Evolutionary conservation across 257 asterid species (phyloP).

Genomic region (Mitragyna speciosa): DNA sequence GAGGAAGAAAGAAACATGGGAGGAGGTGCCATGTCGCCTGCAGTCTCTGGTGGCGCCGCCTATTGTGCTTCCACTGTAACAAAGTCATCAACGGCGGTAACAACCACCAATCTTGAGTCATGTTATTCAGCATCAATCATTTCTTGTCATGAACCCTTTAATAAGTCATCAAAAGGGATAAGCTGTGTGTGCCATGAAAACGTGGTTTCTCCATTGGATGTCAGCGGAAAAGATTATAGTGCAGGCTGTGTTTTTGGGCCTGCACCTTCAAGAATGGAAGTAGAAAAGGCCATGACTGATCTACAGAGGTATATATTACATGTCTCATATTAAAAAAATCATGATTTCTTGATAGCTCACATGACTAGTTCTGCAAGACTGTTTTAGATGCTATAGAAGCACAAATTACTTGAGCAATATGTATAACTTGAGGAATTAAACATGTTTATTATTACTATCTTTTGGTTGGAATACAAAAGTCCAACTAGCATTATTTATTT

Average conservation of each 20-base stretch:
- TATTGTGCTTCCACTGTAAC: not conserved
- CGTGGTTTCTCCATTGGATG: not conserved
- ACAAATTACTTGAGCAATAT: not conserved
- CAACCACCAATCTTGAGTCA: constrained; percentile 6
- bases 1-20: constrained; percentile 34
- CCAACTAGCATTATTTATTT: no score
- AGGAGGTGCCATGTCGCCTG: constrained; percentile 37
- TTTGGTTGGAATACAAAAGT: no score
- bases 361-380: not conserved
- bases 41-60: not conserved
- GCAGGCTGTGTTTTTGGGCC: constrained; percentile 36
- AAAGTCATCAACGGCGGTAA: constrained; percentile 10
- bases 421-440: not conserved
- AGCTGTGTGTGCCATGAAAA: not conserved
- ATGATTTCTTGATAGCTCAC: no score
- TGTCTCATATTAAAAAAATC: not conserved
- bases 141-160: constrained; percentile 16
- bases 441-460: not conserved
- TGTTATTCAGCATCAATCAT: constrained; percentile 14
- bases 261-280: constrained; percentile 55
- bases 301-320: constrained; percentile 42
- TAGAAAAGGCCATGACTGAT: constrained; percentile 51
- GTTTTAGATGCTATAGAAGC: not conserved
- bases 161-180: constrained; percentile 16
- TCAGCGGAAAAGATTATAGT: not conserved